Evolutionary conservation across 2,329 filamentous ascomycete genomes (phyloP), one percentile per base, ranked within the genome.

Genomic region (Arthrobotrys sinensis): DNA sequence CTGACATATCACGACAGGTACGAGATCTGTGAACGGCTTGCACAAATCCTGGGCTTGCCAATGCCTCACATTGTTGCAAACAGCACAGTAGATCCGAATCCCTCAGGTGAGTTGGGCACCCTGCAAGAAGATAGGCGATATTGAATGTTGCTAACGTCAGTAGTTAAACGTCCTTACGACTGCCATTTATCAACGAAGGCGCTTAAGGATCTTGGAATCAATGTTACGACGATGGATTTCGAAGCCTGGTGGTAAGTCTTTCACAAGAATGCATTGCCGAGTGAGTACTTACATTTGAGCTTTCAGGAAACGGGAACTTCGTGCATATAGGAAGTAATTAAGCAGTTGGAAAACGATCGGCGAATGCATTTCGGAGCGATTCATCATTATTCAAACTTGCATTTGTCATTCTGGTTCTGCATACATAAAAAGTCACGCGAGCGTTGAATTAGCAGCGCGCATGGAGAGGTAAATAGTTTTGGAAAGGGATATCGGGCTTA

Each of bases 181-280:
- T 95, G 92, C 81, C 93, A 97, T 84, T 86, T 97, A 53, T 94
- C 92, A 82, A 97, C 92, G 7, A 89, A 88, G 84, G 89, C 87
- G 45, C 85, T 97, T 80, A 89, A 89, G 83, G 89, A 93, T 12
- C 83, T 97, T 79, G 93, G 90, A 0, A 92, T 97, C 80, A 88
- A 92, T 82, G 89, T 95, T 70, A 86, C 88, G 53, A 93, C 93
- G 0, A 88, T 90, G 82, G 89, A 94, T 81, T 97, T 97, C 83
- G 86, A 86, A 53, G 90, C 87, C 14, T 97, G 94, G 94, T 97
- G 94, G 94, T 87, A 88, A 82, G 86, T 89, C 79, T 87, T 90
- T 81, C 85, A 6, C 7, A 40, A 36, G 0, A 14, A 34, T 38
- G 19, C 19, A 28, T 40, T 72, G 12, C 50, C 55, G 62, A 89